Conservation (phyloP, 2,329 filamentous ascomycete genomes). For the Drechslerella stenobrocha region DNA sequence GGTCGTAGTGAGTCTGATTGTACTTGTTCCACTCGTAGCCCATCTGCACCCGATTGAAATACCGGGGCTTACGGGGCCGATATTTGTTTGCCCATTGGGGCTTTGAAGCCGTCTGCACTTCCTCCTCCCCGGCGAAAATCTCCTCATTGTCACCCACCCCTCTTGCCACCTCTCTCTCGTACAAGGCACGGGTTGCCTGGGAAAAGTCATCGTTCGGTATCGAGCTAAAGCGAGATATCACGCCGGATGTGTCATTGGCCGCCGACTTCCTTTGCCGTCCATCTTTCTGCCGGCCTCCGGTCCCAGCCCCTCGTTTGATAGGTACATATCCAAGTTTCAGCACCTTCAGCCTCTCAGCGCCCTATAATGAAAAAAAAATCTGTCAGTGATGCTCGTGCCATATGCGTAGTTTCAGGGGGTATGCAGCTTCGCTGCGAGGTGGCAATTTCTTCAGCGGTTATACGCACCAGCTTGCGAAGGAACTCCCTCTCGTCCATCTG, state of each 20-base stretch:
- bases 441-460: conserved; percentile 13
- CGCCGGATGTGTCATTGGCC: conserved; percentile 52
- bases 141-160: conserved; percentile 93
- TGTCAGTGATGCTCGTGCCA: conserved; percentile 25
- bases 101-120: conserved; percentile 65
- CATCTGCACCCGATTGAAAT: conserved; percentile 98
- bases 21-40: conserved; percentile 99
- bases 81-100: conserved; percentile 83
- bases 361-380: conserved; percentile 53
- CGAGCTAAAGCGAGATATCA: conserved; percentile 67
- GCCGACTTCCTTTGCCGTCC: conserved; percentile 51
- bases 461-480: conserved; percentile 60
- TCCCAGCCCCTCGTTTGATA: conserved; percentile 58
- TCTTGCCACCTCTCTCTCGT: conserved; percentile 87
- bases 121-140: conserved; percentile 88
- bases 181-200: conserved; percentile 81
- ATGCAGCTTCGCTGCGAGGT: background rate
- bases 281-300: conserved; percentile 55
- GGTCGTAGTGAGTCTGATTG: conserved; percentile 99
- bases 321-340: conserved; percentile 70
- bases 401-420: conserved; percentile 23
- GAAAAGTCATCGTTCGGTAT: conserved; percentile 77
- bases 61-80: conserved; percentile 85
- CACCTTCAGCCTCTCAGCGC: conserved; percentile 64
- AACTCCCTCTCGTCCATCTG: conserved; percentile 65